phyloP scores from a whole-genome alignment of 768 basidiomycete genomes.

The Rhodotorula sphaerocarpa region DNA sequence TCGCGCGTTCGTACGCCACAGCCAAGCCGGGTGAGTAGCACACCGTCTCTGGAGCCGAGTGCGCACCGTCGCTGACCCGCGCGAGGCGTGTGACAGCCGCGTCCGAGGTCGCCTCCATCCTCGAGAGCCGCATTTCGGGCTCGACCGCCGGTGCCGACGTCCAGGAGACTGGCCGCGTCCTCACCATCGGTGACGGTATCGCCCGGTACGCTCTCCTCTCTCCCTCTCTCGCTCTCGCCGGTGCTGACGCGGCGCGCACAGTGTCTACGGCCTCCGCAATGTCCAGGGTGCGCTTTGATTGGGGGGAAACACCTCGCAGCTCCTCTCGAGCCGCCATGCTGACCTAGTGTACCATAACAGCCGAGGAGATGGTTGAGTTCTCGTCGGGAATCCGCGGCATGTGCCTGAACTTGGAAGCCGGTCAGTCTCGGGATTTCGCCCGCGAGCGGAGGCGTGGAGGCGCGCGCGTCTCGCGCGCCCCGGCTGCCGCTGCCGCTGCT shows the following conservation, averaged over 20 bases:
- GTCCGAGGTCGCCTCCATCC: conserved; percentile 97
- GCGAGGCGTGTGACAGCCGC: conserved; percentile 55
- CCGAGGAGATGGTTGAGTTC: conserved; percentile 99
- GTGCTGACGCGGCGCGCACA: conserved; percentile 42
- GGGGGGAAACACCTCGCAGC: not conserved
- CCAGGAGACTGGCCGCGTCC: conserved; percentile 96
- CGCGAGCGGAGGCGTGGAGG: too few relatives aligned
- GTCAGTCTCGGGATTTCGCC: too few relatives aligned
- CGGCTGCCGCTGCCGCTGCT: too few relatives aligned
- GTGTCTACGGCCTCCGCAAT: conserved; percentile 97
- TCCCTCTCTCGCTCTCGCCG: not conserved
- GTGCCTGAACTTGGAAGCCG: conserved; percentile 99
- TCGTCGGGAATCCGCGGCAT: conserved; percentile 99
- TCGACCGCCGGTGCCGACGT: conserved; percentile 83
- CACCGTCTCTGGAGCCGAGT: not conserved
- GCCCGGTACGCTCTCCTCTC: conserved; percentile 45
- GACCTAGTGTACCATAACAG: conserved; percentile 10
- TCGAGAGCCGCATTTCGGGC: conserved; percentile 96
- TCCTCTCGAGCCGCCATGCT: not conserved
- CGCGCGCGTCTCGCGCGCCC: too few relatives aligned
- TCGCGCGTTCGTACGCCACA: conserved; percentile 79
- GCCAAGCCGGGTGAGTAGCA: conserved; percentile 83
- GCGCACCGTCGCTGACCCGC: conserved; percentile 2
- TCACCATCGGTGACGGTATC: conserved; percentile 81
- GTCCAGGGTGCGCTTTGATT: conserved; percentile 66